A percentile compares a stretch with the other conserved stretches of the same genome.
phyloP scores from a whole-genome alignment of 2,329 filamentous ascomycete genomes.

The Bretziella fagacearum region DNA sequence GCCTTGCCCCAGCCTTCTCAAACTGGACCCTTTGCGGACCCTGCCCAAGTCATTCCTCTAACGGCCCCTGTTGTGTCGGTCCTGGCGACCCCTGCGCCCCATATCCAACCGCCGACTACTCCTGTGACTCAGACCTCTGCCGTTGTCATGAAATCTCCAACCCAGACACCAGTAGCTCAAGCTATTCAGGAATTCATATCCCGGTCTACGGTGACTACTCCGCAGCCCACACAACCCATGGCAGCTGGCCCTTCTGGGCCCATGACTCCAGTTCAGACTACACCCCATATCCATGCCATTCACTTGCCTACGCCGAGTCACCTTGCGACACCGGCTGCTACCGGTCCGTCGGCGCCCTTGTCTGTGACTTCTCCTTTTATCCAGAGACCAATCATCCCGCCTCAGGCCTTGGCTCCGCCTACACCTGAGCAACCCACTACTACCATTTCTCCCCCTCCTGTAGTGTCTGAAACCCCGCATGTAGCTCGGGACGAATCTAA shows the following conservation, averaged over 20 bases:
- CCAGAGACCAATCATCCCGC: neutral
- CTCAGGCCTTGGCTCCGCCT: too few relatives aligned
- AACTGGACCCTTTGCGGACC: too few relatives aligned
- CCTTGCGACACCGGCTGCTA: neutral
- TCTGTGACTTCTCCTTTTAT: neutral
- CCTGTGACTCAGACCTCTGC: neutral
- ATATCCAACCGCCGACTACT: neutral
- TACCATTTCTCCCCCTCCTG: too few relatives aligned
- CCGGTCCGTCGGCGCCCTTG: neutral
- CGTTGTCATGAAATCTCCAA: neutral
- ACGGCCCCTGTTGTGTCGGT: neutral
- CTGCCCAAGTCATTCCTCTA: neutral
- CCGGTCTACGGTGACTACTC: too few relatives aligned
- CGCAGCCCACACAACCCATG: too few relatives aligned
- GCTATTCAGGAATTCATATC: too few relatives aligned
- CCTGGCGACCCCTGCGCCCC: neutral
- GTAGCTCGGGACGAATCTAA: too few relatives aligned
- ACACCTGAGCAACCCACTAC: too few relatives aligned
- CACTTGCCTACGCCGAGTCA: conserved; percentile 1
- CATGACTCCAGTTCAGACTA: neutral
- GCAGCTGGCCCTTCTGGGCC: too few relatives aligned
- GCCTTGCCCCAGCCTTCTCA: too few relatives aligned
- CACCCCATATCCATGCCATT: conserved; percentile 3
- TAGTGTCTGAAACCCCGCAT: too few relatives aligned
- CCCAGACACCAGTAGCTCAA: too few relatives aligned